Evolutionary conservation across 306 rosid genomes (phyloP).

Genomic region (Citrullus amarus): DNA sequence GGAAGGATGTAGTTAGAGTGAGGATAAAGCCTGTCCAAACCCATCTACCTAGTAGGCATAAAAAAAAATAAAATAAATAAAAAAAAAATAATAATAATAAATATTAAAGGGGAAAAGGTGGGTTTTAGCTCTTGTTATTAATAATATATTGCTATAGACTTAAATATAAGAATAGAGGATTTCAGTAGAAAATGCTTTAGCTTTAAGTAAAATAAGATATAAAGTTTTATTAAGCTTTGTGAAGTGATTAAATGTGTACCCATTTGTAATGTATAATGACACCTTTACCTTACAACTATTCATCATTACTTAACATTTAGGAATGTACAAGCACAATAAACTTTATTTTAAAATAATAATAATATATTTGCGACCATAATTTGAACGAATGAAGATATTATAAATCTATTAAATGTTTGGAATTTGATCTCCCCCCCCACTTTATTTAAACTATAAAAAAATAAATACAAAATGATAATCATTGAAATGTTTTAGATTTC

Average conservation of each 20-base stretch:
- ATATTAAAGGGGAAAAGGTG: background rate
- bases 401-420: too few relatives aligned
- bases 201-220: background rate
- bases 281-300: background rate
- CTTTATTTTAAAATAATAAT: too few relatives aligned
- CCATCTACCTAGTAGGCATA: background rate
- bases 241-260: background rate
- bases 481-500: too few relatives aligned
- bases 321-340: too few relatives aligned
- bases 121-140: background rate
- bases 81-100: too few relatives aligned
- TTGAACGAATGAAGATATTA: too few relatives aligned
- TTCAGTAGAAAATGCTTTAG: background rate
- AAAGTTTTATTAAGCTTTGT: background rate
- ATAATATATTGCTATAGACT: background rate
- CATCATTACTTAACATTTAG: too few relatives aligned
- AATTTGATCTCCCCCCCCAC: too few relatives aligned
- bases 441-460: too few relatives aligned
- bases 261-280: background rate
- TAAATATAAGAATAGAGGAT: background rate
- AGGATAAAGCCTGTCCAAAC: slow-evolving; percentile 3
- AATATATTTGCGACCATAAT: too few relatives aligned
- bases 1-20: background rate
- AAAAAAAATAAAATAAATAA: background rate
- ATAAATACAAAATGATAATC: too few relatives aligned